Percentiles rank a stretch among this genome's conserved stretches.
These are phyloP conservation scores for Aspergillus sp. DNA, from an alignment of 2,329 filamentous ascomycete species.

Conservation along the genomic window DNA sequence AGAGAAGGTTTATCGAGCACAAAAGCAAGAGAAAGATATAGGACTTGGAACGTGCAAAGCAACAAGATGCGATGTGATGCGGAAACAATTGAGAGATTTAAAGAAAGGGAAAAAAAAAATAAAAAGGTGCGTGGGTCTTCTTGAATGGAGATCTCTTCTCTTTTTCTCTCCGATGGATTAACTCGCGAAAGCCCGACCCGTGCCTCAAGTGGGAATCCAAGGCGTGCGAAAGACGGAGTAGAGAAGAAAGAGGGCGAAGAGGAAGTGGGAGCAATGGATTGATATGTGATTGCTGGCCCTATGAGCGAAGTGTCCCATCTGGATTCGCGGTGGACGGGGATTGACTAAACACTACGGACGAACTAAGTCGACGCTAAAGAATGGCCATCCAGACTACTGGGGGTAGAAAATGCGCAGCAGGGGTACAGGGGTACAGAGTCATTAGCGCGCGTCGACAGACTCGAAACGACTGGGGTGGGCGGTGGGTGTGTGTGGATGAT, in stretches of 20 bases:
- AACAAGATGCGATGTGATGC: neutral
- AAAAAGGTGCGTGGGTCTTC: slow-evolving; percentile 2
- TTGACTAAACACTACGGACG: slow-evolving; percentile 18
- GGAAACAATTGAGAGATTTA: neutral
- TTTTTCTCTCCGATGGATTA: neutral
- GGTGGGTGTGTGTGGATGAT: slow-evolving; percentile 14
- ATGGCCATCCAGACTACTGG: slow-evolving; percentile 20
- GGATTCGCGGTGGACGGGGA: slow-evolving; percentile 17
- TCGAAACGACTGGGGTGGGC: slow-evolving; percentile 20
- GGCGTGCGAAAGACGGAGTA: slow-evolving; percentile 10
- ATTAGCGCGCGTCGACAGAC: slow-evolving; percentile 15
- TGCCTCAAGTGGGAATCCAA: slow-evolving; percentile 7
- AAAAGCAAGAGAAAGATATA: neutral
- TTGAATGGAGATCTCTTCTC: neutral
- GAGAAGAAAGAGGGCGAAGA: slow-evolving; percentile 11
- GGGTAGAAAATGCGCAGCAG: slow-evolving; percentile 15
- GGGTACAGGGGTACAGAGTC: slow-evolving; percentile 13
- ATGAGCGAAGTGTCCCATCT: slow-evolving; percentile 20
- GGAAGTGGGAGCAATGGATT: slow-evolving; percentile 26
- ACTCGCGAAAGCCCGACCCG: slow-evolving; percentile 6
- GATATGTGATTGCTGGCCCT: slow-evolving; percentile 30
- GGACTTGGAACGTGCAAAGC: neutral
- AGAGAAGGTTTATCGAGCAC: neutral
- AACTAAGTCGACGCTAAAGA: slow-evolving; percentile 18
- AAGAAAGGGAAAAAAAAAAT: neutral